Base-by-base conservation (phyloP, 177 flowering plant genomes). In the Vitis hybrid region DNA sequence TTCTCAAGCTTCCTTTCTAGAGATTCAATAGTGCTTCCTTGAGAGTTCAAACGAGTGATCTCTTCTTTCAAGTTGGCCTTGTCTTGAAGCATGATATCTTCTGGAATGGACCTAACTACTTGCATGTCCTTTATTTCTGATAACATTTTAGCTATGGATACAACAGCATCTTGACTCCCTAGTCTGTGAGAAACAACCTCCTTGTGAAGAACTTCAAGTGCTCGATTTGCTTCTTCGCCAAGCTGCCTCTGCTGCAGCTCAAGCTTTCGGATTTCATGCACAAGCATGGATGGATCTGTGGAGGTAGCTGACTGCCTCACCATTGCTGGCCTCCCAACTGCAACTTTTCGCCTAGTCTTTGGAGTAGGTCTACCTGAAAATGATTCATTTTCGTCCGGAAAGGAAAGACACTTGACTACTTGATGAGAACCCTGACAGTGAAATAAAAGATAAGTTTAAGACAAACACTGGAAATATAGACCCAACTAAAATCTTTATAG, bases 211-310 rank as follows among this genome's bases (percentile, higher is more conserved):
- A 92, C 84, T 70, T 92, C 94, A 56, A 91, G 85, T 55, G 96
- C 96, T 56, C 83, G 84, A 62, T 80, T 92, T 71, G 97, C 97
- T 83, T 92, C 96, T 52, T 88, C 91, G 48, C 94, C 94, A 40
- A 92, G 87, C 77, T 88, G 92, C 70, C 81, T 79, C 73, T 92
- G 96, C n/a, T 76, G 79, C 78, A 86, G 81, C 76, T 88, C 97
- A 72, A 92, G 83, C 76, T 90, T 89, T 51, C 90, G 81, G 9
- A 92, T 92, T 78, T 90, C 97, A 54, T 84, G 83, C 19, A 88
- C 86, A 35, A 92, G 85, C 78, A 81, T 67, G 64, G 87, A 76
- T 69, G 95, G 88, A 75, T 86, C 88, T 60, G 82, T 72, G 1
- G 84, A 86, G 62, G 87, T 82, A 49, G 71, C 65, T 30, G 93